A percentile compares a stretch with the other conserved stretches of the same genome.
Evolutionary conservation across 768 basidiomycete genomes (phyloP).

Genomic region (Suillus decipiens): DNA sequence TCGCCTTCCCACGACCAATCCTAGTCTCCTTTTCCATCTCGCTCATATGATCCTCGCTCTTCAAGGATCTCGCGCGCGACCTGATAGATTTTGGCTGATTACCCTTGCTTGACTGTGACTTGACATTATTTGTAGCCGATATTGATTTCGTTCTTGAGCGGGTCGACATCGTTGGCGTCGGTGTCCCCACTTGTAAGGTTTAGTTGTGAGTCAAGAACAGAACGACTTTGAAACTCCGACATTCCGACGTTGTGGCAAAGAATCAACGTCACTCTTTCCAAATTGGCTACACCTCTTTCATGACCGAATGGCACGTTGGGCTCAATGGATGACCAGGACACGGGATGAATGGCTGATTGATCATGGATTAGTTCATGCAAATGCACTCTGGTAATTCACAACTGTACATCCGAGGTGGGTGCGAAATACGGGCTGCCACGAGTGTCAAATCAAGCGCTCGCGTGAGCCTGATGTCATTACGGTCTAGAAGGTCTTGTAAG

Average conservation of each 20-base stretch:
- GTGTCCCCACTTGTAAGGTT: conserved; percentile 6
- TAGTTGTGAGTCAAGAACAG: conserved; percentile 29
- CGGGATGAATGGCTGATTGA: neutral
- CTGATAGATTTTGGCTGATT: conserved; percentile 10
- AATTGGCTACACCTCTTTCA: neutral
- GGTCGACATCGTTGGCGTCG: conserved; percentile 40
- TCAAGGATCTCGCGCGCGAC: conserved; percentile 22
- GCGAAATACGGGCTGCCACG: neutral
- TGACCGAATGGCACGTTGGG: neutral
- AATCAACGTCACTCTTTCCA: conserved; percentile 1
- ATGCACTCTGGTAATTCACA: neutral
- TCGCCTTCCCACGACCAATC: conserved; percentile 25
- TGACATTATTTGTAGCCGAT: conserved; percentile 18
- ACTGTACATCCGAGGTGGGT: neutral
- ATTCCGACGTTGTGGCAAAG: conserved; percentile 26
- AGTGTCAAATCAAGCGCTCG: neutral
- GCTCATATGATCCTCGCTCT: conserved; percentile 22
- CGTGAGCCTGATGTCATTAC: neutral
- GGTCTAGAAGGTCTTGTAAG: neutral
- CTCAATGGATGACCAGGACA: neutral
- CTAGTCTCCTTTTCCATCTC: conserved; percentile 36
- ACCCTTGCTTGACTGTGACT: conserved; percentile 8
- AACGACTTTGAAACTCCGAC: conserved; percentile 34
- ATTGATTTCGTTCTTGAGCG: conserved; percentile 47
- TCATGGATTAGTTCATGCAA: neutral